Conservation (phyloP, 306 rosid species). For the Casuarina glauca region DNA sequence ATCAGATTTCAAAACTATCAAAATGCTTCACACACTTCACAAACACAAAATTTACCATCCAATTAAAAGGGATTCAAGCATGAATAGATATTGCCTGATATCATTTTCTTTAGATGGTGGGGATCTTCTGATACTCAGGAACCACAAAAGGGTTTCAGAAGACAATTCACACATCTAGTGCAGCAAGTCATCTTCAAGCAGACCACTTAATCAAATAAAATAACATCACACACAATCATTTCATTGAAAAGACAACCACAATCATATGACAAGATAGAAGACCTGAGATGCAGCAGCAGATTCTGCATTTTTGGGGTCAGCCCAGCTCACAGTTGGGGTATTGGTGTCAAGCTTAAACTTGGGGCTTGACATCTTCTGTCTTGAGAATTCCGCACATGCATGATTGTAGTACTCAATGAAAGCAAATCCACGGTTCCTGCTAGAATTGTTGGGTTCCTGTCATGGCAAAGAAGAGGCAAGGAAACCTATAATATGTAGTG, state of each 20-base stretch:
- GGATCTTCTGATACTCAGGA: no score
- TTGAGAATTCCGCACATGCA: slow-evolving; percentile 68
- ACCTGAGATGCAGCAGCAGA: slow-evolving; percentile 66
- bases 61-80: background rate
- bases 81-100: background rate
- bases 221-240: slow-evolving; percentile 7
- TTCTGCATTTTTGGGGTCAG: slow-evolving; percentile 67
- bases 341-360: slow-evolving; percentile 59
- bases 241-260: slow-evolving; percentile 3
- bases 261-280: slow-evolving; percentile 8
- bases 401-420: slow-evolving; percentile 66
- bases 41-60: background rate
- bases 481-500: slow-evolving; percentile 13
- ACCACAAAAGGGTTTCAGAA: no score
- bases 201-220: slow-evolving; percentile 9
- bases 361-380: slow-evolving; percentile 65
- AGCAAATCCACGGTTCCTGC: slow-evolving; percentile 61
- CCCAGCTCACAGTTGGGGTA: slow-evolving; percentile 77
- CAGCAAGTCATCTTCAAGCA: background rate
- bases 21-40: background rate
- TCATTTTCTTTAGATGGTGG: background rate
- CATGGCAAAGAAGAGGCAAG: slow-evolving; percentile 25
- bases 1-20: background rate
- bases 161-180: no score
- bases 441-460: slow-evolving; percentile 56